Evolutionary conservation across 2,329 filamentous ascomycete genomes (phyloP), one percentile per base, ranked within the genome.

Genomic region (Xylaria hypoxylon): DNA sequence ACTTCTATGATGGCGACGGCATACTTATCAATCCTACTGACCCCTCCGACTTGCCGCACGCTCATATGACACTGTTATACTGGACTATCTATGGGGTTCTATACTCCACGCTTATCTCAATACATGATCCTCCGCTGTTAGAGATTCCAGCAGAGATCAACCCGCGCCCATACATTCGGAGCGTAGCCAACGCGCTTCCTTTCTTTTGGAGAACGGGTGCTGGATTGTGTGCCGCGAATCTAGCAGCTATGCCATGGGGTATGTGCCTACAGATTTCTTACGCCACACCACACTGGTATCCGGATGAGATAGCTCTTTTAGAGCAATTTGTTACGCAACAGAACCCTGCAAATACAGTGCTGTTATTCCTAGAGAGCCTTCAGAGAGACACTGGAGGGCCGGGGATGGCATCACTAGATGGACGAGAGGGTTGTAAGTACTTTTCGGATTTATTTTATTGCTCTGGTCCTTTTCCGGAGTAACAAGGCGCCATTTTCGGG

Each of bases 1-100:
- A 19, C 2, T 72, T 72, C 22, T 22, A 53, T 40, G 62, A 68
- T 26, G 35, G 7, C 5, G 28, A 60, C n/a, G 67, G 62, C 40
- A 40, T 47, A 31, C 22, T 58, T 2, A 33, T 44, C 17, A 31
- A 62, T 28, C 55, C 60, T 5, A 24, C 31, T 17, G 38, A 38
- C 3, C 24, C 56, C 31, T 61, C 65, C 15, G 58, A 70, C n/a
- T 28, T 71, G 28, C 31, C 57, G 0, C 53, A 62, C 17, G 68
- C 70, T 56, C 68, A 71, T 28, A 60, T 64, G 47, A 71, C 68
- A 11, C 3, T 69, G 13, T 28, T 65, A 38, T 72, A 68, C 44
- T 71, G 70, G 65, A 63, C 60, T 33, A 7, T 48, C 17, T 60
- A 50, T 38, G 2, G 60, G 6, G 11, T 69, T 19, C 56, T 70